Percentiles rank a stretch among this genome's conserved stretches.
phyloP scores from a whole-genome alignment of 1,139 yeast species.

The Diutina sp. region DNA sequence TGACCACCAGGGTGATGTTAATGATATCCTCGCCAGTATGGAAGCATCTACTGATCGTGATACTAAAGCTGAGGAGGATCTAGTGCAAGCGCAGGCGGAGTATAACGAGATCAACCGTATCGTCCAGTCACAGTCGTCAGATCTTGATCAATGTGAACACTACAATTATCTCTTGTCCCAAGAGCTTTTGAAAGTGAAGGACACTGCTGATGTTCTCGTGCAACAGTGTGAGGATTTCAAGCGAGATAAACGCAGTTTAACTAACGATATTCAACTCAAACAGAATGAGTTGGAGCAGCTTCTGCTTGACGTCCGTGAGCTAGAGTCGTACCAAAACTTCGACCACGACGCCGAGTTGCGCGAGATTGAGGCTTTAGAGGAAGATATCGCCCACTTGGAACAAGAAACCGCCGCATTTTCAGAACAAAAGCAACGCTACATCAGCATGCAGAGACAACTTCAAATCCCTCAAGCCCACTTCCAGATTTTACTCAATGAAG shows the following conservation, averaged over 20 bases:
- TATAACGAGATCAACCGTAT: background rate
- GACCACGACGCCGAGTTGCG: background rate
- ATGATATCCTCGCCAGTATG: background rate
- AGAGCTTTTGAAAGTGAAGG: background rate
- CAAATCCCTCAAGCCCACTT: background rate
- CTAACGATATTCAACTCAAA: background rate
- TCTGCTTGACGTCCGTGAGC: background rate
- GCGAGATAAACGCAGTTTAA: background rate
- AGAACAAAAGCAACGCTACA: background rate
- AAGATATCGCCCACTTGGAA: background rate
- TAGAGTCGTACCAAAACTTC: background rate
- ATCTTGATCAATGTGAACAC: background rate
- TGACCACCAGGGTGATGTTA: background rate
- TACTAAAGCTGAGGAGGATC: background rate
- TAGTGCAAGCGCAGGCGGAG: background rate
- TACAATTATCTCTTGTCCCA: background rate
- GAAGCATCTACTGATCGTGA: background rate
- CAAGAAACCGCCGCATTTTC: background rate
- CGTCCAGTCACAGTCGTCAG: background rate
- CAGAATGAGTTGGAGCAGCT: background rate
- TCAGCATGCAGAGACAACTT: background rate
- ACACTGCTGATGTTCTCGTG: background rate
- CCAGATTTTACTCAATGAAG: background rate
- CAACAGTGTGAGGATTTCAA: background rate
- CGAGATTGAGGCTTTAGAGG: background rate